Conservation (phyloP, 257 asterid species). For the Scutellaria baicalensis region DNA sequence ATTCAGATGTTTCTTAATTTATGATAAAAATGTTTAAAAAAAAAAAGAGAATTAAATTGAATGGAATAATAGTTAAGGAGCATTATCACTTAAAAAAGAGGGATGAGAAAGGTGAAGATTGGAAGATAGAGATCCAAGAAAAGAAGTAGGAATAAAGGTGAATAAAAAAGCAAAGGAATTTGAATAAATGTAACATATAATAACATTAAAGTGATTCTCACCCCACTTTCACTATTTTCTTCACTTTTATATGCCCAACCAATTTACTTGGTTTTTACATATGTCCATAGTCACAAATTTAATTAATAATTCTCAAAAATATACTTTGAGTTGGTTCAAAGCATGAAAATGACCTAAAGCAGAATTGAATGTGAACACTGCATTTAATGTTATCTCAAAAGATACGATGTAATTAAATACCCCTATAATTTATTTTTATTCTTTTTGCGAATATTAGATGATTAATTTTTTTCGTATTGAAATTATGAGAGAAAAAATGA, state of each 20-base stretch:
- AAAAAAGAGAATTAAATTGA: no score
- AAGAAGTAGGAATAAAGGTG: conserved; percentile 16
- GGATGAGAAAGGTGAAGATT: background rate
- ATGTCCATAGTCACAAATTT: background rate
- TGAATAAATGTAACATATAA: conserved; percentile 8
- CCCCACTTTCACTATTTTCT: background rate
- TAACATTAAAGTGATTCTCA: conserved; percentile 17
- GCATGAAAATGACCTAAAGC: conserved; percentile 18
- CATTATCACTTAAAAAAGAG: background rate
- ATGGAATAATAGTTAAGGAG: no score
- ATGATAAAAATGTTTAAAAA: no score
- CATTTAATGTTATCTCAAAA: background rate
- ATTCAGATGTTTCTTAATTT: no score
- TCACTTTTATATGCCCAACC: conserved; percentile 5
- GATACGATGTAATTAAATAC: no score
- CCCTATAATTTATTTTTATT: no score
- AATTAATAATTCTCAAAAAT: background rate
- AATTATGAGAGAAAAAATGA: no score
- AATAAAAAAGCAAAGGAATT: conserved; percentile 10
- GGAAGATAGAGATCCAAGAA: background rate
- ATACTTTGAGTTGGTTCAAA: conserved; percentile 18
- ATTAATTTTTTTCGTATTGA: no score
- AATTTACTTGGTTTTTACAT: background rate
- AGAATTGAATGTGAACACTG: background rate
- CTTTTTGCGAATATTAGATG: no score